Conservation (phyloP, 1,284 basidiomycete species). For the Taiwanofungus camphoratus region DNA sequence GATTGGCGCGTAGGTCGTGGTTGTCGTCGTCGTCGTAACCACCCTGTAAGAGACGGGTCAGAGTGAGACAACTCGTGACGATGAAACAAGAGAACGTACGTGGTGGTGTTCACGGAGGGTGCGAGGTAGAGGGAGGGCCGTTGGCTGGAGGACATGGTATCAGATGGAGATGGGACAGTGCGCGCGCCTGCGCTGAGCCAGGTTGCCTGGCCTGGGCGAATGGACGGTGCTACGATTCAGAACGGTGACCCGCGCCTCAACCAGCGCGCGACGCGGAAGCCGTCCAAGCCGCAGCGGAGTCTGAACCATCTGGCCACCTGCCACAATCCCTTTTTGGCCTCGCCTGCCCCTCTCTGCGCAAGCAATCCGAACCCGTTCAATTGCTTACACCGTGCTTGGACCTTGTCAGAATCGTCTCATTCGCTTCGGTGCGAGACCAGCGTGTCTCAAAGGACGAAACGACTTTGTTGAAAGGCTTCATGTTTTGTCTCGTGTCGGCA, state of each 20-base stretch:
- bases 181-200: slow-evolving; percentile 8
- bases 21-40: slow-evolving; percentile 80
- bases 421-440: too few species aligned
- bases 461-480: too few species aligned
- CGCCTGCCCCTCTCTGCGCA: not conserved
- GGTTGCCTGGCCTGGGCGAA: not conserved
- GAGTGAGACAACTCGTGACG: slow-evolving; percentile 17
- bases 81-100: slow-evolving; percentile 38
- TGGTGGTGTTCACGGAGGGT: slow-evolving; percentile 74
- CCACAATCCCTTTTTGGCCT: not conserved
- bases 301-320: slow-evolving; percentile 11
- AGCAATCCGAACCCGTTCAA: too few species aligned
- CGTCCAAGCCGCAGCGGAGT: slow-evolving; percentile 9
- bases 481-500: too few species aligned
- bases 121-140: slow-evolving; percentile 63
- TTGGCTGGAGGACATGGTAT: slow-evolving; percentile 47
- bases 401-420: too few species aligned
- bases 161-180: slow-evolving; percentile 20
- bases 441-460: too few species aligned
- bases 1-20: slow-evolving; percentile 79
- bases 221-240: slow-evolving; percentile 12
- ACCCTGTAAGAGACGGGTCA: slow-evolving; percentile 47
- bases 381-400: too few species aligned
- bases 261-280: slow-evolving; percentile 16
- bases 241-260: slow-evolving; percentile 10